Base-by-base conservation (phyloP, 2,329 filamentous ascomycete species). In the Hypoxylon sp. region DNA sequence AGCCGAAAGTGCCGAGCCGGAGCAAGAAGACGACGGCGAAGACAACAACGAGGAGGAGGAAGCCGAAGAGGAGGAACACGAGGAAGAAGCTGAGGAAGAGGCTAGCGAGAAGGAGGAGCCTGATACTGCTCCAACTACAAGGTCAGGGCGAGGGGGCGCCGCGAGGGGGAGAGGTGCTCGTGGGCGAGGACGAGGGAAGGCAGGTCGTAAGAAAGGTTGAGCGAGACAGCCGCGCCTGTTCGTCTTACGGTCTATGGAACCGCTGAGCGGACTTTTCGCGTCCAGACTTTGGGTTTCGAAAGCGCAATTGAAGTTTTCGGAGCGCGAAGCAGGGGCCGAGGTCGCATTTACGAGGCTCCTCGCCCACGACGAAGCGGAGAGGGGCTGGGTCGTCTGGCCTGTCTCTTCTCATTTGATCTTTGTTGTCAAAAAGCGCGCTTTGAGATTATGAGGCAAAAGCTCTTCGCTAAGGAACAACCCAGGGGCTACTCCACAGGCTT, bases 1-100 rank as follows among this genome's bases (percentile, higher is more conserved):
- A 70, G 68, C 73, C 12, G 74, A 72, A 38, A 76, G 70, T 22
- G 67, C 67, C 48, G 62, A 77, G 70, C 68, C 71, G 1, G 71
- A 72, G 0, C 68, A 62, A 0, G 68, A 70, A 2, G 70, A 72
- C 2, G 72, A 70, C 0, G 63, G 49, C 7, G 73, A 68, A 8
- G 68, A 64, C 0, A 70, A 67, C 4, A 61, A 72, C 1, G 56
- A 65, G 2, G 60, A 67, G 1, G 65, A 68, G 3, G 55, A 65
- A 2, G 49, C 59, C 1, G 65, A 67, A 4, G 67, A 70, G 3
- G 67, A 69, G 7, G 36, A 40, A 11, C 18, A 40, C 1, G 65
- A 67, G 1, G 67, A 70, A 3, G 68, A 69, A 7, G 65, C 32
- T 3, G 65, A 68, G 8, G 70, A 68, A 4, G 64, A 70, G 1